Evolutionary conservation across 2,329 filamentous ascomycete genomes (phyloP).

Genomic region (Hypoxylon sp.): DNA sequence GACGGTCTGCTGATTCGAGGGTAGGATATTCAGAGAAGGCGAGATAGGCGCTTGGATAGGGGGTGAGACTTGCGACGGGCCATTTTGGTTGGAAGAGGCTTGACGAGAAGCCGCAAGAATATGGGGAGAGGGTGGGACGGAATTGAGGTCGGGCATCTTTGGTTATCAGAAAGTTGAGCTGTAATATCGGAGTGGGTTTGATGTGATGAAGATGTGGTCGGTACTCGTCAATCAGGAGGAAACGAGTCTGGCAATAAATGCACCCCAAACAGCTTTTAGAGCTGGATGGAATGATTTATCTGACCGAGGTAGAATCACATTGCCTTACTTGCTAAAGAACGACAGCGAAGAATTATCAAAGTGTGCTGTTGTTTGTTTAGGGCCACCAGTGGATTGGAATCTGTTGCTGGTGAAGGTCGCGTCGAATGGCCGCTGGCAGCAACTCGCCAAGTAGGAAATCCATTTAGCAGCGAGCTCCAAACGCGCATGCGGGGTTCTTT

Average conservation of each 20-base stretch:
- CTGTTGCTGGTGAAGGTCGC: conserved; percentile 32
- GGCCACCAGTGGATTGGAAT: neutral
- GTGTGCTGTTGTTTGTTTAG: conserved; percentile 26
- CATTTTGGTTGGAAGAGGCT: conserved; percentile 59
- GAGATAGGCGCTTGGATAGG: conserved; percentile 53
- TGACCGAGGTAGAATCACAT: conserved; percentile 7
- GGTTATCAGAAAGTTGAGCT: conserved; percentile 4
- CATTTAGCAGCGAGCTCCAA: conserved; percentile 9
- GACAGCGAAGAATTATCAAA: neutral
- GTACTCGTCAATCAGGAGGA: neutral
- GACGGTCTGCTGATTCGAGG: conserved; percentile 64
- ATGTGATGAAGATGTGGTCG: conserved; percentile 2
- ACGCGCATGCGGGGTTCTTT: conserved; percentile 28
- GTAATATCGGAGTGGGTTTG: conserved; percentile 13
- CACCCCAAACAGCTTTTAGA: conserved; percentile 5
- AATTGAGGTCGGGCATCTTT: conserved; percentile 63
- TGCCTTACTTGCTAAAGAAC: conserved; percentile 1
- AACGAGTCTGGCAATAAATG: neutral
- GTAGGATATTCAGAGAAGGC: conserved; percentile 68
- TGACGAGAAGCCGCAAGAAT: conserved; percentile 60
- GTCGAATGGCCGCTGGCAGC: conserved; percentile 28
- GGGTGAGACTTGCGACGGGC: conserved; percentile 36
- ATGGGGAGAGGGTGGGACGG: conserved; percentile 65
- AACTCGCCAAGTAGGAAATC: conserved; percentile 20
- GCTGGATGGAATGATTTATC: neutral